These are phyloP conservation scores for Aspergillus pseudoviridinutans DNA, from an alignment of 2,329 filamentous ascomycete species.

Conservation along the genomic window DNA sequence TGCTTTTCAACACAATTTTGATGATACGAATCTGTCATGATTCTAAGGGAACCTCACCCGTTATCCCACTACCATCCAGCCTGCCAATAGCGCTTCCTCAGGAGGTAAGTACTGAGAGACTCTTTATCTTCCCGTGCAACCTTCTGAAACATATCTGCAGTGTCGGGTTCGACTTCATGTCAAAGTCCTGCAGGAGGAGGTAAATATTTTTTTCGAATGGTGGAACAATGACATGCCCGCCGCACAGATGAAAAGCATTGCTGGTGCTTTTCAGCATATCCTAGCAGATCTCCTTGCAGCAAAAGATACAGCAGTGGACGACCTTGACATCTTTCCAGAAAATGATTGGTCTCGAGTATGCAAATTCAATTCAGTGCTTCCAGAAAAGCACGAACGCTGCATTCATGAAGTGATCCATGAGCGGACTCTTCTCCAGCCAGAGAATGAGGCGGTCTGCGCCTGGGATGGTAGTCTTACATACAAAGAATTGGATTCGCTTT, in stretches of 20 bases:
- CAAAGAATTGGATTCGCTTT: slow-evolving; percentile 34
- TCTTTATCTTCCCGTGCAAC: not conserved
- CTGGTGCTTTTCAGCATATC: slow-evolving; percentile 52
- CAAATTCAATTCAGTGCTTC: slow-evolving; percentile 48
- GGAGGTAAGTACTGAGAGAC: slow-evolving; percentile 21
- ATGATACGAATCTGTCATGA: slow-evolving; percentile 31
- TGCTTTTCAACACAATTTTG: slow-evolving; percentile 34
- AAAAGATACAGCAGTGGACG: slow-evolving; percentile 41
- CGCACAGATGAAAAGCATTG: slow-evolving; percentile 44
- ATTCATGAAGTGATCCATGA: slow-evolving; percentile 37
- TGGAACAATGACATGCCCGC: slow-evolving; percentile 35
- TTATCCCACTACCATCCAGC: slow-evolving; percentile 21
- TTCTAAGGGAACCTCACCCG: slow-evolving; percentile 10
- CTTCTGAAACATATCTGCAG: slow-evolving; percentile 16
- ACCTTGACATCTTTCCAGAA: slow-evolving; percentile 53
- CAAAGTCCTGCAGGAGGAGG: slow-evolving; percentile 30
- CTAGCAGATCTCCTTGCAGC: slow-evolving; percentile 45
- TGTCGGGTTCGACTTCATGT: slow-evolving; percentile 35
- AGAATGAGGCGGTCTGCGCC: slow-evolving; percentile 32
- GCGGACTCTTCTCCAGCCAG: slow-evolving; percentile 31
- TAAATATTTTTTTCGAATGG: slow-evolving; percentile 38
- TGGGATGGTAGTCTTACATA: slow-evolving; percentile 41
- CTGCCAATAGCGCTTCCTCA: slow-evolving; percentile 29
- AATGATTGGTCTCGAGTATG: slow-evolving; percentile 54
- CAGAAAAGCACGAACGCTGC: slow-evolving; percentile 37